Evolutionary conservation across 2,329 filamentous ascomycete species (phyloP).

Genomic region (Didymellaceae sp.): DNA sequence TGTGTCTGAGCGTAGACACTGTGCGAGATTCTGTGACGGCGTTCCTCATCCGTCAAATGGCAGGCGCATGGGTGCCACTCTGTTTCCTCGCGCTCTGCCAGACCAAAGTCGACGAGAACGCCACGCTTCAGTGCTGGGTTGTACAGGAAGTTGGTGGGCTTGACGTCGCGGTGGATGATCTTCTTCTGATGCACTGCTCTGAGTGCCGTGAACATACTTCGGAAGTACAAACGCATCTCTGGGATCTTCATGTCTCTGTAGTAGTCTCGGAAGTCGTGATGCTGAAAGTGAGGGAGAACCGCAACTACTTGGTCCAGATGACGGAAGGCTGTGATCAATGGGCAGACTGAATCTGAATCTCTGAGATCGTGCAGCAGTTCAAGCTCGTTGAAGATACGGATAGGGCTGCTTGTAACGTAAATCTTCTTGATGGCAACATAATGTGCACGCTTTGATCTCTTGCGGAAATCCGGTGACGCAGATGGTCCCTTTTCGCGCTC

Average conservation of each 20-base stretch:
- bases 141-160: constrained; percentile 97
- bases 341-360: constrained; percentile 84
- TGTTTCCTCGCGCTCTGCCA: constrained; percentile 77
- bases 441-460: constrained; percentile 62
- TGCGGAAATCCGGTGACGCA: constrained; percentile 69
- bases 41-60: constrained; percentile 67
- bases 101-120: constrained; percentile 97
- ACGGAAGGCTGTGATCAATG: constrained; percentile 95
- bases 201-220: constrained; percentile 84
- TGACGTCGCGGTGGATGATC: constrained; percentile 95
- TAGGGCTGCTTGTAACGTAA: constrained; percentile 94
- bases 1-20: constrained; percentile 66
- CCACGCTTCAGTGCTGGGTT: constrained; percentile 80
- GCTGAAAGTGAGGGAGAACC: constrained; percentile 92
- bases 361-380: constrained; percentile 89
- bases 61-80: constrained; percentile 85
- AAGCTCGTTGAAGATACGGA: constrained; percentile 93
- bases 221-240: constrained; percentile 90
- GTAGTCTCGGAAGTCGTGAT: constrained; percentile 93
- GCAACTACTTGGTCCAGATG: constrained; percentile 94
- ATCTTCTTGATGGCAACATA: constrained; percentile 99
- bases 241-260: constrained; percentile 86
- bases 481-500: constrained; percentile 70
- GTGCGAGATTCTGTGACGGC: constrained; percentile 63
- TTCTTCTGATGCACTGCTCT: constrained; percentile 79